phyloP scores from a whole-genome alignment of 2,329 filamentous ascomycete genomes.

The Exophiala lecanii-corni region DNA sequence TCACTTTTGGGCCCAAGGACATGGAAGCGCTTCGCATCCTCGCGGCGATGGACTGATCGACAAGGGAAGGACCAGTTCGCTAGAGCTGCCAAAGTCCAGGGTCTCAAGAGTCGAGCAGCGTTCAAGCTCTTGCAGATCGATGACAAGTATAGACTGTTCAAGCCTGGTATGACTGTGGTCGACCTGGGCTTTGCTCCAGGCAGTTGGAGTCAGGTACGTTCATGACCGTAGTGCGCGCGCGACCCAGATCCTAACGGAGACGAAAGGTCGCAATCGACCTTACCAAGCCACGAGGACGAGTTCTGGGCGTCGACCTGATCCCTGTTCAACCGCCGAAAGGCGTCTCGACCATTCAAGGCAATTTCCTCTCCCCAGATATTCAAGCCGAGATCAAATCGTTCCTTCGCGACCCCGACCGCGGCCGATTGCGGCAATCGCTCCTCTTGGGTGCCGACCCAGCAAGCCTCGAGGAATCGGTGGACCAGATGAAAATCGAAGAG shows the following conservation, averaged over 20 bases:
- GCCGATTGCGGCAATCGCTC: conserved; percentile 41
- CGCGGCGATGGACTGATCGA: conserved; percentile 65
- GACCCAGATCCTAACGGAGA: too few relatives aligned
- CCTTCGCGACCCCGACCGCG: conserved; percentile 60
- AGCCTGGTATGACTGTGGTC: conserved; percentile 74
- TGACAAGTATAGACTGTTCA: conserved; percentile 73
- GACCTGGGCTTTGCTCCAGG: conserved; percentile 83
- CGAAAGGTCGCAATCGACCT: conserved; percentile 80
- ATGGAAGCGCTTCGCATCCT: conserved; percentile 12
- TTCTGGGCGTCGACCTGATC: conserved; percentile 91
- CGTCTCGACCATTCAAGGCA: conserved; percentile 90
- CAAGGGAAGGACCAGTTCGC: conserved; percentile 70
- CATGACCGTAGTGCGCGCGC: too few relatives aligned
- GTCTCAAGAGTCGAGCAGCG: conserved; percentile 82
- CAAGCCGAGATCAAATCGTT: conserved; percentile 72
- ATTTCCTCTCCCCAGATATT: conserved; percentile 75
- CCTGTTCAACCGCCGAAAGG: conserved; percentile 86
- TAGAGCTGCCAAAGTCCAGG: conserved; percentile 69
- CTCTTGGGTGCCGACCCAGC: conserved; percentile 6
- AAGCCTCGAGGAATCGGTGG: not conserved
- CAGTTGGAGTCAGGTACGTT: conserved; percentile 61
- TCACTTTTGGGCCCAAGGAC: conserved; percentile 9
- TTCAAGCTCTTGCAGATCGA: conserved; percentile 94
- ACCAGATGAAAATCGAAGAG: conserved; percentile 17
- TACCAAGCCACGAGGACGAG: conserved; percentile 69